These are phyloP conservation scores for Rubia balearica DNA, from an alignment of 305 asterid species.

Conservation along the genomic window DNA sequence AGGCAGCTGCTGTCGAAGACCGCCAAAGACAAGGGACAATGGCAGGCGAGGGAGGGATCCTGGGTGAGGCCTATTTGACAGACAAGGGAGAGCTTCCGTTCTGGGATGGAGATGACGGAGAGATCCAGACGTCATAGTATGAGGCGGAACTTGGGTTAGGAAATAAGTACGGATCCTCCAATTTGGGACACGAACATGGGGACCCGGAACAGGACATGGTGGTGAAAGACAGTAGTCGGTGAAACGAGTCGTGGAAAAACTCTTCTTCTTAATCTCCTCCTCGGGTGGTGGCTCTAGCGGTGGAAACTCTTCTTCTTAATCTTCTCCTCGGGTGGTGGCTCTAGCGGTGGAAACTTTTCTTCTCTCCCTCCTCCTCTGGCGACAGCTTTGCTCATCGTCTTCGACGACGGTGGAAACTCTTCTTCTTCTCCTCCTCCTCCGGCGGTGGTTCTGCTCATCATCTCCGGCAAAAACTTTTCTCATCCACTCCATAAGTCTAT, in stretches of 20 bases:
- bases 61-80: constrained; percentile 70
- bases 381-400: constrained; percentile 52
- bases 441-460: constrained; percentile 48
- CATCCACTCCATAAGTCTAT: too few relatives aligned
- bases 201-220: constrained; percentile 79
- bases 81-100: constrained; percentile 67
- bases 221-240: constrained; percentile 78
- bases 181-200: constrained; percentile 44
- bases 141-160: constrained; percentile 22
- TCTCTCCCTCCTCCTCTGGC: constrained; percentile 39
- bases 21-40: constrained; percentile 36
- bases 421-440: constrained; percentile 46
- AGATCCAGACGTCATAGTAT: constrained; percentile 85
- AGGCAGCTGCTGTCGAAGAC: constrained; percentile 19
- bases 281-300: constrained; percentile 26
- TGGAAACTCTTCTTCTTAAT: constrained; percentile 43
- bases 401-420: constrained; percentile 27
- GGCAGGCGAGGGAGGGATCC: constrained; percentile 66
- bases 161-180: constrained; percentile 22
- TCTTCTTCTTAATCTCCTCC: constrained; percentile 49
- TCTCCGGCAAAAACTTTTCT: neutral
- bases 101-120: constrained; percentile 83
- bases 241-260: constrained; percentile 78
- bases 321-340: constrained; percentile 36
- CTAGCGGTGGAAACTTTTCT: constrained; percentile 34